Base-by-base conservation (phyloP, 495 filamentous ascomycete species). In the Friedmanniomyces endolithicus region DNA sequence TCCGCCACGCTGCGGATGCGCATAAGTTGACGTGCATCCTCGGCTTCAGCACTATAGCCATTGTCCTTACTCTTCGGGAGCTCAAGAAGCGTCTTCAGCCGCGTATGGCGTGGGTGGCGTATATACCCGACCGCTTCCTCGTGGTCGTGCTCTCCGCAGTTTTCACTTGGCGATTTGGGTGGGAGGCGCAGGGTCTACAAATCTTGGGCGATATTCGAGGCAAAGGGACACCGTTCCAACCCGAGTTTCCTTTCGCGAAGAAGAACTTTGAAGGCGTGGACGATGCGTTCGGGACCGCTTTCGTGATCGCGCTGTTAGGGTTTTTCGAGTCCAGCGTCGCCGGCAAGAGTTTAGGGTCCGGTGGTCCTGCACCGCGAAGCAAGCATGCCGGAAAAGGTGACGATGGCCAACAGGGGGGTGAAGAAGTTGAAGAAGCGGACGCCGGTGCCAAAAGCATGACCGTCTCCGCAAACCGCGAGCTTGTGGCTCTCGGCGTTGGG, bases 281-380 rank as follows among this genome's bases (percentile, higher is more conserved):
- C n/a, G 84, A 89, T 52, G 84, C 88, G 14, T 83, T 95, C 77
- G 82, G 85, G 55, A 96, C 94, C 0, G 84, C 92, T 0, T 94
- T 99, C 61, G 73, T 97, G 29, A 96, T 99, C 52, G 87, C 89
- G 3, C 74, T 99, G 20, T 80, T 99, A 7, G 92, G 92, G 19
- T 99, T 99, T 74, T 99, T 99, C 62, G 92, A 99, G 72, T 94
- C 87, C 24, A 94, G 89, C 0, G 88, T 99, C n/a, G 92, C 92
- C 0, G 94, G 92, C 29, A 97, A 97, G 69, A 86, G 84, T 53
- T 70, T 99, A 1, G 86, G 84, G 22, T 17, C 39, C 24, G 56
- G 56, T 1, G 20, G 24, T 11, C 11, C 33, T 6, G 29, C 27
- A 9, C 27, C 27, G 4, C 27, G 9, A 3, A 56, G 25, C 11